These are phyloP conservation scores for Dicorynia guianensis DNA, from an alignment of 306 rosid genomes.

Conservation along the genomic window DNA sequence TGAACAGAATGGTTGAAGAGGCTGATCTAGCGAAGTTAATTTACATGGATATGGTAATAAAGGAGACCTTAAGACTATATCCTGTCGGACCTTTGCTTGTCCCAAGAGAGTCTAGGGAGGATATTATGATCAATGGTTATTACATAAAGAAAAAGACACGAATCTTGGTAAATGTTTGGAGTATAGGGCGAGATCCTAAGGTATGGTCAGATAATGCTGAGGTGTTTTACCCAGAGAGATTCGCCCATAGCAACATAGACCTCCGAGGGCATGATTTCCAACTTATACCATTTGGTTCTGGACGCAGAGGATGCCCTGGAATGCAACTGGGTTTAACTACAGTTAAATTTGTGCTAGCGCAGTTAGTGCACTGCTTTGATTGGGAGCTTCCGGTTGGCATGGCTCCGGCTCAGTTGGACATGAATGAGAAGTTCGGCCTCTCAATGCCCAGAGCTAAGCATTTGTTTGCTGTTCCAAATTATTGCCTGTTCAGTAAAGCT, in stretches of 20 bases:
- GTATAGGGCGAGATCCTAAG: conserved; percentile 40
- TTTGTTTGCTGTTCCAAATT: conserved; percentile 33
- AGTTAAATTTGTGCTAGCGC: conserved; percentile 31
- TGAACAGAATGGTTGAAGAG: conserved; percentile 42
- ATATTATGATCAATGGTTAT: conserved; percentile 33
- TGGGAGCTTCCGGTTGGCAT: conserved; percentile 46
- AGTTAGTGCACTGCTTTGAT: conserved; percentile 48
- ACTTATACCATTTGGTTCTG: conserved; percentile 50
- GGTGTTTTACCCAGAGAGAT: conserved; percentile 45
- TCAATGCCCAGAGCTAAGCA: conserved; percentile 8
- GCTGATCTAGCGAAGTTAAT: conserved; percentile 17
- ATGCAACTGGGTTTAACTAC: conserved; percentile 34
- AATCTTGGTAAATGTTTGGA: conserved; percentile 41
- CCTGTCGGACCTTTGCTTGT: conserved; percentile 30
- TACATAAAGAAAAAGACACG: conserved; percentile 37
- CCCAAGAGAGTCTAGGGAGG: conserved; percentile 33
- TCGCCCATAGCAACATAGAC: conserved; percentile 3
- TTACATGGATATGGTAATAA: conserved; percentile 47
- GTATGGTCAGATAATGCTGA: conserved; percentile 41
- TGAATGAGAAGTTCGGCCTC: conserved; percentile 39
- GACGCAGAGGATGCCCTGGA: conserved; percentile 48
- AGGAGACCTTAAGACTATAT: conserved; percentile 45
- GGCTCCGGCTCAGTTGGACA: conserved; percentile 33
- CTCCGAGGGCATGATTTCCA: conserved; percentile 30
- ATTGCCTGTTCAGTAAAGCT: background rate